Evolutionary conservation across 305 asterid genomes (phyloP), one percentile per base, ranked within the genome.

Genomic region (Lippia alba): DNA sequence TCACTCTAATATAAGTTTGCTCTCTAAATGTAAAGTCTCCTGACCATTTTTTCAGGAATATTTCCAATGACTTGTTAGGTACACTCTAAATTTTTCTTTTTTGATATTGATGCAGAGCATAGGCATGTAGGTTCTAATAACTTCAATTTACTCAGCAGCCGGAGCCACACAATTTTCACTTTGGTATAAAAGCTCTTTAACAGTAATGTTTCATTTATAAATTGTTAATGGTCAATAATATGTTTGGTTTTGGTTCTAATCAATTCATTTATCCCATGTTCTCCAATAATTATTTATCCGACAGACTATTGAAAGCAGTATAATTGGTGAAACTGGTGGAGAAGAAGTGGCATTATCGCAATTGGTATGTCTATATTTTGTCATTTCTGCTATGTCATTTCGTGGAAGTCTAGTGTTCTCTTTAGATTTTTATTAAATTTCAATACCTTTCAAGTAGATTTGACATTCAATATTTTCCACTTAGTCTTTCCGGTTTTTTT

Each of bases 141-240:
- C 84, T 83, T 88, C 85, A 90, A 90, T 78, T 76, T 90, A 78
- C 84, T 90, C 80, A 90, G 97, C 90, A 88, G 97, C 82, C 93
- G 96, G 76, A 90, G 97, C 87, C 97, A 90, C 82, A 90, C 97
- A 41, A 90, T 90, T 76, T 90, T 90, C 74, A 90, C 97, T 64
- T 78, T 90, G 97, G 97, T 90, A 83, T 67, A 79, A 39, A 55
- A 68, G 17, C 67, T 74, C 72, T 74, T 67, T 36, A 36, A 36
- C 41, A 8, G 5, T 36, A 5, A 62, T 56, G 72, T 14, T 50
- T 70, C 68, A 64, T 39, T 41, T 67, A 39, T 36, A 53, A 61
- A 65, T 19, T 57, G 49, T 55, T 59, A 64, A 12, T 64, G 6
- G 30, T 9, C 53, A 57, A 9, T 56, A 6, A 51, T 30, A 56